Conservation (phyloP, 2,329 filamentous ascomycete species). For the Xylaria sp. region DNA sequence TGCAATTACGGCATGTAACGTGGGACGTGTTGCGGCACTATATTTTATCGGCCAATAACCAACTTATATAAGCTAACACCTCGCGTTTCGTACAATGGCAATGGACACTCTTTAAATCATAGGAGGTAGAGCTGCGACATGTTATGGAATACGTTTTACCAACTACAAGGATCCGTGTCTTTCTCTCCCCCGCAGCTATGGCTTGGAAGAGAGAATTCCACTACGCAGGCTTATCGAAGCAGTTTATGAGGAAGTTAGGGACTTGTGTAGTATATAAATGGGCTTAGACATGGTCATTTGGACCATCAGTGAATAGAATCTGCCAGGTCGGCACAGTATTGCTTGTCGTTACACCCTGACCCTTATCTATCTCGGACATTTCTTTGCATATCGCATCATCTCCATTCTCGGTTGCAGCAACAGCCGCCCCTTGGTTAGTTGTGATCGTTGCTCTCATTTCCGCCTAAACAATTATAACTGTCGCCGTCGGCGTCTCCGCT, state of each 20-base stretch:
- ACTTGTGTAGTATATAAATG: conserved; percentile 18
- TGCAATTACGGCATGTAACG: neutral
- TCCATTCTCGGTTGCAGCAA: neutral
- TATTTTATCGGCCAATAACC: neutral
- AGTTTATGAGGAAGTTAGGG: neutral
- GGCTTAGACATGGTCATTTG: conserved; percentile 2
- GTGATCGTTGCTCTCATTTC: neutral
- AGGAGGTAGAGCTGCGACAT: neutral
- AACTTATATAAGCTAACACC: neutral
- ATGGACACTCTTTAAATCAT: neutral
- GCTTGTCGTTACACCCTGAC: neutral
- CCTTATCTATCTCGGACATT: too few relatives aligned
- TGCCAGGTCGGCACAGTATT: neutral
- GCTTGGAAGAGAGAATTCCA: neutral
- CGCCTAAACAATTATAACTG: neutral
- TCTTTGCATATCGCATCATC: neutral
- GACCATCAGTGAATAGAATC: conserved; percentile 10
- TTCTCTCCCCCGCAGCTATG: neutral
- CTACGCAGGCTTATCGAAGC: conserved; percentile 1
- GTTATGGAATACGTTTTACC: neutral
- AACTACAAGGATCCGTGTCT: neutral
- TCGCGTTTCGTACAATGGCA: neutral
- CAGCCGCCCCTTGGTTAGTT: too few relatives aligned
- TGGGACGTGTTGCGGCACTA: neutral
- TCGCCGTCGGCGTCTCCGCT: too few relatives aligned